phyloP scores from a whole-genome alignment of 2,329 filamentous ascomycete genomes.

The Exophiala mesophila region DNA sequence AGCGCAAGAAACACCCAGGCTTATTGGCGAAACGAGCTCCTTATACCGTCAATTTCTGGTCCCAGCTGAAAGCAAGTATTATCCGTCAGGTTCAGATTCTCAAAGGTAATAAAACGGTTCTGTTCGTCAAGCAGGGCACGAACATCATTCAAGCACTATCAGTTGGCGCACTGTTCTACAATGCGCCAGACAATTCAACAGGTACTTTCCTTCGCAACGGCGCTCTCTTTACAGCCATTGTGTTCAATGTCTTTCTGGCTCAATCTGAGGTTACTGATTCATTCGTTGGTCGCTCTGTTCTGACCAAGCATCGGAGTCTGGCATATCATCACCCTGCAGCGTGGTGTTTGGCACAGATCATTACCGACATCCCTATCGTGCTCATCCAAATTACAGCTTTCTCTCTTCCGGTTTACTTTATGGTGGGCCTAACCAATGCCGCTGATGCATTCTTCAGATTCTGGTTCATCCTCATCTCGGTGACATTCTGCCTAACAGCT shows the following conservation, averaged over 20 bases:
- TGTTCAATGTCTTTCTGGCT: conserved; percentile 54
- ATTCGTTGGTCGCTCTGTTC: background rate
- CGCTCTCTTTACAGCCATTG: conserved; percentile 58
- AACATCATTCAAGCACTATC: conserved; percentile 57
- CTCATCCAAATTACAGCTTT: background rate
- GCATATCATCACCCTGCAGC: background rate
- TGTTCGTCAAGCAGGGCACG: conserved; percentile 57
- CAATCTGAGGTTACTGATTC: conserved; percentile 1
- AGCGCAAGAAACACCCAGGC: background rate
- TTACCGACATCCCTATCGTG: conserved; percentile 2
- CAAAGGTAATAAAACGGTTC: conserved; percentile 59
- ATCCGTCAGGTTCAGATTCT: conserved; percentile 60
- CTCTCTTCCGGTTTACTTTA: conserved; percentile 1
- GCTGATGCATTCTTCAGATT: conserved; percentile 60
- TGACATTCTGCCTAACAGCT: conserved; percentile 57
- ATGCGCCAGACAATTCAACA: conserved; percentile 51
- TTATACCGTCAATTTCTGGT: conserved; percentile 49
- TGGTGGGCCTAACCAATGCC: conserved; percentile 37
- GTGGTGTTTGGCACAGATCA: conserved; percentile 1
- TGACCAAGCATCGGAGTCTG: background rate
- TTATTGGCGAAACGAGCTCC: conserved; percentile 52
- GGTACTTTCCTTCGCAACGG: conserved; percentile 62
- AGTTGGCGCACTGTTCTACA: conserved; percentile 63
- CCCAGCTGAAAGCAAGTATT: conserved; percentile 53
- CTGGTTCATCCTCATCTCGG: conserved; percentile 58